Evolutionary conservation across 805 yeast species (phyloP).

Genomic region (Nakazawaea pomicola): DNA sequence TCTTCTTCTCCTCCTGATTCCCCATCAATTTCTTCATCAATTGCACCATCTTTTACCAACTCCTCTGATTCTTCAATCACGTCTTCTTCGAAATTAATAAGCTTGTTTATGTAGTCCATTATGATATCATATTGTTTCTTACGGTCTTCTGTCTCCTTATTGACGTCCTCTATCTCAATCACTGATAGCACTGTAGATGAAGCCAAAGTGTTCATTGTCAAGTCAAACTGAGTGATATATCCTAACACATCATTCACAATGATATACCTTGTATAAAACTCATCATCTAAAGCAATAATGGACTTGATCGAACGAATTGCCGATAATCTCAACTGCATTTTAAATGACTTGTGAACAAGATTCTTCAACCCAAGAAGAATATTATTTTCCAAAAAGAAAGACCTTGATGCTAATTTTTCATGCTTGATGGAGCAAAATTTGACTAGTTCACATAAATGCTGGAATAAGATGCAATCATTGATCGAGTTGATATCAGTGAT

Average conservation of each 20-base stretch:
- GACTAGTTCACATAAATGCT: constrained; percentile 65
- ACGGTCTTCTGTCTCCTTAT: constrained; percentile 24
- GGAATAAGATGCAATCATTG: constrained; percentile 39
- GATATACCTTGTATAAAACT: constrained; percentile 50
- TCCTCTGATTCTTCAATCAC: constrained; percentile 12
- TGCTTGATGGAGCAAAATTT: constrained; percentile 66
- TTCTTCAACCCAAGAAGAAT: constrained; percentile 51
- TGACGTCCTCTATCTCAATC: constrained; percentile 33
- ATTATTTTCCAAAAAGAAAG: constrained; percentile 57
- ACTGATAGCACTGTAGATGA: constrained; percentile 69
- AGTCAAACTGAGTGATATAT: constrained; percentile 36
- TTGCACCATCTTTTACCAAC: not conserved
- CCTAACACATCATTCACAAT: constrained; percentile 51
- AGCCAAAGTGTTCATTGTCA: constrained; percentile 48
- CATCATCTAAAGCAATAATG: constrained; percentile 59
- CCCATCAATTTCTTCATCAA: constrained; percentile 2
- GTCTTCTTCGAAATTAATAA: constrained; percentile 27
- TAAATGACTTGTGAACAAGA: constrained; percentile 37
- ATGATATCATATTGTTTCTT: constrained; percentile 23
- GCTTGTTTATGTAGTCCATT: constrained; percentile 26
- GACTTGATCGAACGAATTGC: constrained; percentile 66
- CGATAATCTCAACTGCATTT: constrained; percentile 55
- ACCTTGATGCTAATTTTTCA: constrained; percentile 48
- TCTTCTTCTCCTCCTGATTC: constrained; percentile 6
- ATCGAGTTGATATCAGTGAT: constrained; percentile 18